Percentiles rank a stretch among this genome's conserved stretches.
Evolutionary conservation across 2,329 filamentous ascomycete species (phyloP).

Genomic region (Fusarium redolens): DNA sequence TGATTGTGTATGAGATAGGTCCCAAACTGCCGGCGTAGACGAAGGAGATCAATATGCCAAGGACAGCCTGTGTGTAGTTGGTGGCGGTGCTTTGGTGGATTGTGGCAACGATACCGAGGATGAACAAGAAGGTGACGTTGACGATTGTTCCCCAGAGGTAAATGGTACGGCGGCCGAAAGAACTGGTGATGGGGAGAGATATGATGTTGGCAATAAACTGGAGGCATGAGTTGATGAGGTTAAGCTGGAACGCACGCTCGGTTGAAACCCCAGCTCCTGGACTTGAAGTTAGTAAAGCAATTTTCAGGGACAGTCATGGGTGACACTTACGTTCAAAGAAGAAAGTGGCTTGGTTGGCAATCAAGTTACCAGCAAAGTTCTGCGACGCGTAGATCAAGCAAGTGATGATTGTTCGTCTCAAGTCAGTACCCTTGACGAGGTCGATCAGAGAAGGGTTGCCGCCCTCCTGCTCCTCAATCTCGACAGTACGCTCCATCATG

Average conservation of each 20-base stretch:
- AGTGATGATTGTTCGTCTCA: constrained; percentile 65
- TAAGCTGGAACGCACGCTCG: constrained; percentile 68
- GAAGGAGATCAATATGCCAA: constrained; percentile 74
- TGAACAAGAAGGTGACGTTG: constrained; percentile 65
- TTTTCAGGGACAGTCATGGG: rapidly evolving
- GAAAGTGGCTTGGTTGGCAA: constrained; percentile 70
- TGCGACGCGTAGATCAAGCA: constrained; percentile 68
- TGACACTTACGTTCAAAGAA: constrained; percentile 61
- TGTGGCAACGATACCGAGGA: constrained; percentile 69
- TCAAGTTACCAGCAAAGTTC: constrained; percentile 69
- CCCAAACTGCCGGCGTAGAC: constrained; percentile 71
- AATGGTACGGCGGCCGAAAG: constrained; percentile 71
- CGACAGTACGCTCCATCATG: constrained; percentile 67
- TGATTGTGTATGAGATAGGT: constrained; percentile 74
- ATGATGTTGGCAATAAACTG: constrained; percentile 71
- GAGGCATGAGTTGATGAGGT: constrained; percentile 72
- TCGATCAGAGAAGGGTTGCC: constrained; percentile 61
- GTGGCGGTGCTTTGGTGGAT: constrained; percentile 53
- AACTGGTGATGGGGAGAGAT: constrained; percentile 73
- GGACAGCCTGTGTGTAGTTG: constrained; percentile 67
- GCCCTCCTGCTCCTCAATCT: constrained; percentile 58
- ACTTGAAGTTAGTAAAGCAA: neutral
- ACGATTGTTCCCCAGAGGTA: constrained; percentile 69
- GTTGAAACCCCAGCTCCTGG: constrained; percentile 68
- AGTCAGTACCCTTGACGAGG: constrained; percentile 65